These are phyloP conservation scores for Neoascochyta sp. DNA, from an alignment of 2,329 filamentous ascomycete species.

Conservation along the genomic window DNA sequence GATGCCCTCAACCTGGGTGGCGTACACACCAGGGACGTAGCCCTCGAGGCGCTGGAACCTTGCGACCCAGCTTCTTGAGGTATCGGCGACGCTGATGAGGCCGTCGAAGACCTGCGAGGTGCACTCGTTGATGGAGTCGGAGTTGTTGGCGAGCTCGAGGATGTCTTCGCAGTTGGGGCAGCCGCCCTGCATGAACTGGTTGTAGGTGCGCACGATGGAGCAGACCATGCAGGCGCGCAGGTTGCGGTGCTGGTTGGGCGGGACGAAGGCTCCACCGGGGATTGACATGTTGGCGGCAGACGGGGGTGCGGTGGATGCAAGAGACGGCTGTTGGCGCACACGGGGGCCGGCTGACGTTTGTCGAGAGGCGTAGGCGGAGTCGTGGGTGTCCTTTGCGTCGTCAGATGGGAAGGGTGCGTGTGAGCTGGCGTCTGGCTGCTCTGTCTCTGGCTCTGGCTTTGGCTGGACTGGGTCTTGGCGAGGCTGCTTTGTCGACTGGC, in stretches of 20 bases:
- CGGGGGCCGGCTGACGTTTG: background rate
- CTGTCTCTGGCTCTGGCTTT: too few species aligned
- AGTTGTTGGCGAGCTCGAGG: conserved; percentile 73
- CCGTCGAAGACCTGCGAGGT: conserved; percentile 96
- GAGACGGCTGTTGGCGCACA: background rate
- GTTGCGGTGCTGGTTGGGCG: conserved; percentile 73
- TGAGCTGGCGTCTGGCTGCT: too few species aligned
- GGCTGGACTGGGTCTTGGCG: conserved; percentile 3
- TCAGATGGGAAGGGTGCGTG: too few species aligned
- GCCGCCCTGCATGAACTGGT: conserved; percentile 77
- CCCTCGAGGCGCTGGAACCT: conserved; percentile 89
- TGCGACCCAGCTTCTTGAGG: conserved; percentile 87
- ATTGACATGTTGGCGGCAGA: conserved; percentile 26
- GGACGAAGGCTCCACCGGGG: conserved; percentile 59
- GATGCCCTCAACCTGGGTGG: conserved; percentile 87
- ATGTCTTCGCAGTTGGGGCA: conserved; percentile 97
- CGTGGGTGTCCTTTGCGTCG: too few species aligned
- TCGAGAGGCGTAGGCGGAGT: background rate
- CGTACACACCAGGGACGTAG: conserved; percentile 87
- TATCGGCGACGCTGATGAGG: conserved; percentile 78
- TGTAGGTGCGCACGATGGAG: conserved; percentile 82
- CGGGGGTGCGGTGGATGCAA: conserved; percentile 1
- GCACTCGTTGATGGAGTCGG: conserved; percentile 83
- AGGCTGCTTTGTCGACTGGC: conserved; percentile 22
- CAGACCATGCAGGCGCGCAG: conserved; percentile 98